Evolutionary conservation across 495 filamentous ascomycete genomes (phyloP).

Genomic region (Amorphotheca resinae): DNA sequence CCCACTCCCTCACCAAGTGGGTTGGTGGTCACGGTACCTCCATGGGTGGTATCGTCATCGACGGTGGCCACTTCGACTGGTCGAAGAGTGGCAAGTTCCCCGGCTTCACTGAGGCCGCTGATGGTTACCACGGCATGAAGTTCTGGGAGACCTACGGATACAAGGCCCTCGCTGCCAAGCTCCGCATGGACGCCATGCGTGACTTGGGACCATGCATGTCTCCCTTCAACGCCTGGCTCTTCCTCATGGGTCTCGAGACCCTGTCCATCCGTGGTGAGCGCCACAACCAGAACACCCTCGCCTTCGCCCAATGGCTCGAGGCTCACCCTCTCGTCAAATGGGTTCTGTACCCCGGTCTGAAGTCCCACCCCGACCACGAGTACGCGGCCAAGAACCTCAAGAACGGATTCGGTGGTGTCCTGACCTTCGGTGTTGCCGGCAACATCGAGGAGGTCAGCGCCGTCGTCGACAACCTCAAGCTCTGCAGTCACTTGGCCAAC

Average conservation of each 20-base stretch:
- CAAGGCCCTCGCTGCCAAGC: slow-evolving; percentile 27
- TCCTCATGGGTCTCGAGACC: slow-evolving; percentile 30
- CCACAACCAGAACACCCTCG: slow-evolving; percentile 27
- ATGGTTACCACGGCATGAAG: slow-evolving; percentile 30
- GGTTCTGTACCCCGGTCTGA: slow-evolving; percentile 29
- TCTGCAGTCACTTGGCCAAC: slow-evolving; percentile 29
- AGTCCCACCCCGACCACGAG: slow-evolving; percentile 29
- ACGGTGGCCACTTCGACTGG: slow-evolving; percentile 33
- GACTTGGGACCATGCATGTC: slow-evolving; percentile 29
- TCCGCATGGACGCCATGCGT: slow-evolving; percentile 31
- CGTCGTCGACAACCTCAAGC: slow-evolving; percentile 32
- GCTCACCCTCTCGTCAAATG: slow-evolving; percentile 26
- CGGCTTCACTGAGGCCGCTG: slow-evolving; percentile 28
- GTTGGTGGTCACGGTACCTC: slow-evolving; percentile 31
- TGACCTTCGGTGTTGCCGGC: slow-evolving; percentile 31
- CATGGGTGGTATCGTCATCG: slow-evolving; percentile 32
- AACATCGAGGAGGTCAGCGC: slow-evolving; percentile 29
- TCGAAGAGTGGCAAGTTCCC: slow-evolving; percentile 29
- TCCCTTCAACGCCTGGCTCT: slow-evolving; percentile 30
- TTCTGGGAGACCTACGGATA: slow-evolving; percentile 33
- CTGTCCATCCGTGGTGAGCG: slow-evolving; percentile 25
- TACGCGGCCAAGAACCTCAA: slow-evolving; percentile 24
- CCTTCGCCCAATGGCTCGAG: slow-evolving; percentile 29
- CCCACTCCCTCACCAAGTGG: slow-evolving; percentile 31
- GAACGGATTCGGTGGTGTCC: slow-evolving; percentile 27